A percentile compares a stretch with the other conserved stretches of the same genome.
Evolutionary conservation across 1,139 yeast species (phyloP).

Genomic region (Sugiyamaella japonica): DNA sequence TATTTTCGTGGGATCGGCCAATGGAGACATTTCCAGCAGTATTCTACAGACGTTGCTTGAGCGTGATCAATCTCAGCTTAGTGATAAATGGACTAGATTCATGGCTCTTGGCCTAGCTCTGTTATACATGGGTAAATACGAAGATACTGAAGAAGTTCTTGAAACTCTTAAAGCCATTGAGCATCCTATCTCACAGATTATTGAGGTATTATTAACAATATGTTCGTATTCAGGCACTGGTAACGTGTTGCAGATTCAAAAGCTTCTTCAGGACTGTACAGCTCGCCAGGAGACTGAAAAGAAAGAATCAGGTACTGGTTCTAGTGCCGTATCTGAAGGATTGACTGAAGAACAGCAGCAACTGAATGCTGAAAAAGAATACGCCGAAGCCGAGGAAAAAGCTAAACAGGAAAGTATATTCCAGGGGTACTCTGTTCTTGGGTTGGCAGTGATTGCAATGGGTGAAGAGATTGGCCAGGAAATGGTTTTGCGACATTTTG

Average conservation of each 20-base stretch:
- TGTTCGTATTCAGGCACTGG: conserved; percentile 99
- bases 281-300: conserved; percentile 49
- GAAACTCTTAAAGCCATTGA: conserved; percentile 95
- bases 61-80: conserved; percentile 72
- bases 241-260: conserved; percentile 92
- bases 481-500: conserved; percentile 95
- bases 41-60: conserved; percentile 89
- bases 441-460: conserved; percentile 92
- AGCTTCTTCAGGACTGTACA: conserved; percentile 84
- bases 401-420: conserved; percentile 57
- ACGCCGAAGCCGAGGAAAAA: conserved; percentile 41
- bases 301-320: conserved; percentile 43
- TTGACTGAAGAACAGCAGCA: conserved; percentile 29
- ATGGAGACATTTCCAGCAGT: conserved; percentile 90
- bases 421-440: conserved; percentile 90
- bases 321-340: conserved; percentile 28
- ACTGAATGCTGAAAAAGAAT: conserved; percentile 26
- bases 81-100: conserved; percentile 85
- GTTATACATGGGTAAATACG: conserved; percentile 90
- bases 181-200: conserved; percentile 87
- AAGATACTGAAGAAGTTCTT: conserved; percentile 90
- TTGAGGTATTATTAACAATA: conserved; percentile 85
- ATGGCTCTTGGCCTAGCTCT: conserved; percentile 92
- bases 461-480: conserved; percentile 98
- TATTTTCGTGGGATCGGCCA: conserved; percentile 92